These are phyloP conservation scores for Morella rubra DNA, from an alignment of 306 rosid species.

Conservation along the genomic window DNA sequence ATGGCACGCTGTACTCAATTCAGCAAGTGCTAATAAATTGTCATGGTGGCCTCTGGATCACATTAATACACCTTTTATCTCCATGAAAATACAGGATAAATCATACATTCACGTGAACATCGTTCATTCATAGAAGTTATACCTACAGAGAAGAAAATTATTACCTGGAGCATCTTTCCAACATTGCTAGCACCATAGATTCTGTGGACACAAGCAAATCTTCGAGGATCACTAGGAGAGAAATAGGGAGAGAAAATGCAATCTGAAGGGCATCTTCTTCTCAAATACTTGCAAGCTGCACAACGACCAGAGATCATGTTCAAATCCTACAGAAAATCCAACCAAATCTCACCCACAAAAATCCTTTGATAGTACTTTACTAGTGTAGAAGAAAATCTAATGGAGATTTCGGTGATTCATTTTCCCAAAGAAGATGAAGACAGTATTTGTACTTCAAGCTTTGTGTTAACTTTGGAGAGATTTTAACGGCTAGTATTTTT, in stretches of 20 bases:
- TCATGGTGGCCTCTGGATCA: no score
- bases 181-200: conserved; percentile 78
- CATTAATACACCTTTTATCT: no score
- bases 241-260: conserved; percentile 76
- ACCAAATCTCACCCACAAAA: conserved; percentile 11
- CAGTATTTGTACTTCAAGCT: conserved; percentile 19
- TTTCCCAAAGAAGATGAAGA: not conserved
- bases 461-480: not conserved
- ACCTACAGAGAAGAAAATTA: not conserved
- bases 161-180: conserved; percentile 75
- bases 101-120: no score
- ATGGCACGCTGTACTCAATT: no score
- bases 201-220: conserved; percentile 66
- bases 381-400: conserved; percentile 33
- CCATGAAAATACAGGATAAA: no score
- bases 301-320: conserved; percentile 21
- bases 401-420: conserved; percentile 21
- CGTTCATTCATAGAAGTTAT: not conserved
- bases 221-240: conserved; percentile 70
- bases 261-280: conserved; percentile 64
- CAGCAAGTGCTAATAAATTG: no score
- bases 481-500: conserved; percentile 35
- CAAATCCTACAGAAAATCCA: conserved; percentile 31
- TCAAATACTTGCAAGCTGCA: conserved; percentile 11
- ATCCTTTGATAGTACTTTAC: conserved; percentile 25